Conservation (phyloP, 1,284 basidiomycete genomes). For the Ceratorhiza oryzae-sativae region DNA sequence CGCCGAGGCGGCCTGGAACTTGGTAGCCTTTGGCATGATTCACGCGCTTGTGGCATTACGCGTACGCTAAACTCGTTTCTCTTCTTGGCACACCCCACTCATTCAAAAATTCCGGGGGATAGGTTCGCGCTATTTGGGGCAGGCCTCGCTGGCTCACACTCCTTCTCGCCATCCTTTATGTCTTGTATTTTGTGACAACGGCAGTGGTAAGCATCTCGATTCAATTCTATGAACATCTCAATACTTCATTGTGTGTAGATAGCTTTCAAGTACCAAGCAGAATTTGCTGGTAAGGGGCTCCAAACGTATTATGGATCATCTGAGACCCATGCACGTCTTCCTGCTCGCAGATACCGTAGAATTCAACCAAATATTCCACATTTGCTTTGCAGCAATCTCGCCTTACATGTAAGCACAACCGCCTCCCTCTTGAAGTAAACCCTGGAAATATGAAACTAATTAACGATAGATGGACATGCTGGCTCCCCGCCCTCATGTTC, state of each 20-base stretch:
- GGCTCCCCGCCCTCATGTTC: constrained; percentile 39
- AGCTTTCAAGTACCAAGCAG: constrained; percentile 12
- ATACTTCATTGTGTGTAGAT: not conserved
- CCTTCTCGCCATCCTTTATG: not conserved
- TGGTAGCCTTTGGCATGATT: constrained; percentile 12
- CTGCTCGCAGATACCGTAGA: constrained; percentile 3
- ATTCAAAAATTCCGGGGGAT: not conserved
- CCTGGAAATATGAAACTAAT: not conserved
- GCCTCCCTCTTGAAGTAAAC: not conserved
- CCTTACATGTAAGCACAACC: constrained; percentile 19
- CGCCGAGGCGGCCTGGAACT: constrained; percentile 16
- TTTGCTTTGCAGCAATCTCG: constrained; percentile 11
- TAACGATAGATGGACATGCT: constrained; percentile 25
- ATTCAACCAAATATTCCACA: constrained; percentile 3
- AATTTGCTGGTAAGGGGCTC: constrained; percentile 9
- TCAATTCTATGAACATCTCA: too few relatives aligned
- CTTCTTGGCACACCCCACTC: not conserved
- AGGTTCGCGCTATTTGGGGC: constrained; percentile 32
- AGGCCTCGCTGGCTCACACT: constrained; percentile 21
- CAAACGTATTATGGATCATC: not conserved
- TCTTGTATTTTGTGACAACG: constrained; percentile 2
- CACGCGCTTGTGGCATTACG: constrained; percentile 28
- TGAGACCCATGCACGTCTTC: not conserved
- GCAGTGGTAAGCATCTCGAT: not conserved
- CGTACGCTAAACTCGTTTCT: not conserved